These are phyloP conservation scores for Coprinopsis sp. DNA, from an alignment of 768 basidiomycete species.

Conservation along the genomic window DNA sequence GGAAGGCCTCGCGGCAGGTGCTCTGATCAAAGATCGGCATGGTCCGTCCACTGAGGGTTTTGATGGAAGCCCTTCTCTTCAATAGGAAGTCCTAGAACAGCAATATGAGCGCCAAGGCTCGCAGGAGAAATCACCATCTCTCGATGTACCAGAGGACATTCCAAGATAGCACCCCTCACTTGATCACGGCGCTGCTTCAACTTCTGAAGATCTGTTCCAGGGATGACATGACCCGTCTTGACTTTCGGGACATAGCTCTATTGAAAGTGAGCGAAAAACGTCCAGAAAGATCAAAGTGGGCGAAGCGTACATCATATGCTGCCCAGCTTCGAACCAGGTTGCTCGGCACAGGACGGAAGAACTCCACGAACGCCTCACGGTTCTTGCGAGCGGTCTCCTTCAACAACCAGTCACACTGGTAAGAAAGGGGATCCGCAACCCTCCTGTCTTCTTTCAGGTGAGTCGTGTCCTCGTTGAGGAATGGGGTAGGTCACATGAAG, in stretches of 20 bases:
- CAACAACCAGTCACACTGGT: constrained; percentile 59
- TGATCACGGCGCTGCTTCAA: constrained; percentile 72
- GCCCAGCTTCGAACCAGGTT: constrained; percentile 78
- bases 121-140: too few species aligned
- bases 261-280: too few species aligned
- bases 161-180: constrained; percentile 70
- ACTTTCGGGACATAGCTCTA: constrained; percentile 73
- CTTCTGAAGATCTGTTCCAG: constrained; percentile 57
- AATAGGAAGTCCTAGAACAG: constrained; percentile 72
- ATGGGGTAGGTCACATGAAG: constrained; percentile 80
- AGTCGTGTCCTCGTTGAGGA: constrained; percentile 64
- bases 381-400: constrained; percentile 72
- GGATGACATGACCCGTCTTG: constrained; percentile 77
- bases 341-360: constrained; percentile 84
- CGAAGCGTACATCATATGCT: constrained; percentile 79
- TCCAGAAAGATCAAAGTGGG: too few species aligned
- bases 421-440: constrained; percentile 76
- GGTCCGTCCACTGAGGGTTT: constrained; percentile 69
- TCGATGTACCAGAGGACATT: constrained; percentile 60
- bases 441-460: constrained; percentile 47
- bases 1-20: too few species aligned
- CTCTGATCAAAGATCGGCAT: constrained; percentile 61
- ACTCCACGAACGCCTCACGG: constrained; percentile 77
- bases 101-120: not conserved
- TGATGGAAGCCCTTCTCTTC: constrained; percentile 70